Evolutionary conservation across 768 basidiomycete species (phyloP), one percentile per base, ranked within the genome.

Genomic region (Pholiota conissans): DNA sequence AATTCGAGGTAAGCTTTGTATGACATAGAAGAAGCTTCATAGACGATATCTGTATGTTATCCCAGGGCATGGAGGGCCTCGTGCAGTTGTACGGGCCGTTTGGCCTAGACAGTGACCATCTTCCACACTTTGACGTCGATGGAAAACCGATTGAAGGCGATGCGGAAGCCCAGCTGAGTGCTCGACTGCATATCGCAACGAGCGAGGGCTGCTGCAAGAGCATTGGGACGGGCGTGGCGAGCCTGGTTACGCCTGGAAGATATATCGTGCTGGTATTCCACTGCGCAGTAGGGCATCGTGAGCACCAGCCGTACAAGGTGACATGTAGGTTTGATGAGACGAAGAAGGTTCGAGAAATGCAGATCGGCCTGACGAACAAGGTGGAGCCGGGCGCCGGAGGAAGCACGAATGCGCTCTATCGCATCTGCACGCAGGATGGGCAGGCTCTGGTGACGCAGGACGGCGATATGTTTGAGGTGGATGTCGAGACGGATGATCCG

Each of bases 31-130:
- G 22, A 42, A 42, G 40, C 11, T 42, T 42, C 20, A 40, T 2
- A 9, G 22, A 48, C 14, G 30, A 30, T n/a, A 5, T 28, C 1
- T 9, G 20, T 22, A 10, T 34, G 35, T 37, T 11, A 18, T 14
- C 18, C 20, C 24, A 52, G 50, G 50, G 54, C 9, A 60, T 60
- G 49, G 50, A 60, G 20, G 50, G 54, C 3, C 59, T 56, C 3
- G 55, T 60, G 30, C 59, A 60, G 42, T 42, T 60, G 11, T 60
- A 56, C 42, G 59, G 59, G 3, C 59, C 59, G 27, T 60, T 51
- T 32, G 54, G 50, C 42, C 32, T 60, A 18, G 55, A 60, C 50
- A 56, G n/a, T 34, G 49, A 60, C 30, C 49, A 45, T 27, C 39
- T 60, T 13, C 59, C 59, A 9, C 59, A 56, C 27, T 60, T 60